Conservation (phyloP, 2,329 filamentous ascomycete genomes). For the Fusarium phyllophilum region DNA sequence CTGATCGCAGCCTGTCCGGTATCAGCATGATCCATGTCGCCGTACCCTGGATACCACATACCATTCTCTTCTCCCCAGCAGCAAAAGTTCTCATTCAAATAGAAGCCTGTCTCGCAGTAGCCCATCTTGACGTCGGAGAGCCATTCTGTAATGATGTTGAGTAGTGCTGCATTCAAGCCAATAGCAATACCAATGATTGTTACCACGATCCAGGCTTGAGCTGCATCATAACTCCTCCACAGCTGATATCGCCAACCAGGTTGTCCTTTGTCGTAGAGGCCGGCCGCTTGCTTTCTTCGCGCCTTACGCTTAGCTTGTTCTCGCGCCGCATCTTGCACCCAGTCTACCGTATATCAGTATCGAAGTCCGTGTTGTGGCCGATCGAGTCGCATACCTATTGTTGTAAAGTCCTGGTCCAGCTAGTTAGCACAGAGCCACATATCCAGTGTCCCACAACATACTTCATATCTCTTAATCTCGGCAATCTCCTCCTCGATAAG, state of each 20-base stretch:
- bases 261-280: slow-evolving; percentile 76
- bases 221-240: slow-evolving; percentile 91
- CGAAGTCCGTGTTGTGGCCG: slow-evolving; percentile 1
- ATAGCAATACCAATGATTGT: slow-evolving; percentile 93
- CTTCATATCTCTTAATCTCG: slow-evolving; percentile 96
- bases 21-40: slow-evolving; percentile 5
- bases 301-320: slow-evolving; percentile 86
- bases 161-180: slow-evolving; percentile 88
- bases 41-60: slow-evolving; percentile 44
- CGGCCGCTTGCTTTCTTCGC: slow-evolving; percentile 75
- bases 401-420: slow-evolving; percentile 82
- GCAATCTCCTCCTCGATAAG: slow-evolving; percentile 94
- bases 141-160: slow-evolving; percentile 98
- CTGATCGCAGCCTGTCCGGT: slow-evolving; percentile 75
- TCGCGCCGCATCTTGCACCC: slow-evolving; percentile 96
- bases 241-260: slow-evolving; percentile 83
- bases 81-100: slow-evolving; percentile 96
- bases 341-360: slow-evolving; percentile 68
- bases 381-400: slow-evolving; percentile 70
- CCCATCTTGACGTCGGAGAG: slow-evolving; percentile 94
- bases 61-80: slow-evolving; percentile 95
- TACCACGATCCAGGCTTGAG: slow-evolving; percentile 97
- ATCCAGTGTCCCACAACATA: slow-evolving; percentile 47
- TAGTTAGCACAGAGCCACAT: slow-evolving; percentile 27
- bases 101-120: slow-evolving; percentile 95